phyloP scores from a whole-genome alignment of 2,329 filamentous ascomycete genomes.

The Myriangium duriaei region DNA sequence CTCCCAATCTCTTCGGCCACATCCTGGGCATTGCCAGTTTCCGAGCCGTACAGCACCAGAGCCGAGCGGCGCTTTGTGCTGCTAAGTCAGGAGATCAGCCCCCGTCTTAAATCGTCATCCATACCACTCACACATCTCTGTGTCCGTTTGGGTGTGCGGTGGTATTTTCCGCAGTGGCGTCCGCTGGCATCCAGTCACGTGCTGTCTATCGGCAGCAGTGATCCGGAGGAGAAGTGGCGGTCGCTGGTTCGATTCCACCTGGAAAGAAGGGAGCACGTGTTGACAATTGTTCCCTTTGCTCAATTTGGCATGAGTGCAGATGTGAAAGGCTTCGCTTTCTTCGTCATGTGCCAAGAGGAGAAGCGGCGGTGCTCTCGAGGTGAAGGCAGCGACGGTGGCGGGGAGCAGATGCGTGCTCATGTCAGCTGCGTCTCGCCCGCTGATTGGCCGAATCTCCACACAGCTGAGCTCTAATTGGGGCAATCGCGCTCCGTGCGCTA shows the following conservation, averaged over 20 bases:
- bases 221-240: background rate
- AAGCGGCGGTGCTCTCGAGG: too few relatives aligned
- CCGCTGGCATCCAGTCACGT: background rate
- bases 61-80: constrained; percentile 22
- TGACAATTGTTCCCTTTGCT: too few relatives aligned
- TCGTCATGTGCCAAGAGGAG: too few relatives aligned
- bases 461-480: background rate
- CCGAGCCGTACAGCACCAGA: constrained; percentile 80
- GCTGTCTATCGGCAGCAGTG: background rate
- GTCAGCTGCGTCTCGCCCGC: too few relatives aligned
- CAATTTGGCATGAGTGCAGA: too few relatives aligned
- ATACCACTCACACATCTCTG: too few relatives aligned
- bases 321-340: too few relatives aligned
- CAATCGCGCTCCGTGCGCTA: background rate
- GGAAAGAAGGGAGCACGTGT: too few relatives aligned
- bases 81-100: background rate
- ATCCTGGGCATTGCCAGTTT: constrained; percentile 90
- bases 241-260: too few relatives aligned
- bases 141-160: background rate
- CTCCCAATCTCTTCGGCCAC: constrained; percentile 73
- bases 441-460: too few relatives aligned
- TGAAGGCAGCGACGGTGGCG: too few relatives aligned
- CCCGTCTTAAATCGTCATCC: background rate
- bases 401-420: too few relatives aligned
- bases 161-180: background rate